Evolutionary conservation across 106 monocot genomes (phyloP).

Genomic region (Dioscorea zingiberensis): DNA sequence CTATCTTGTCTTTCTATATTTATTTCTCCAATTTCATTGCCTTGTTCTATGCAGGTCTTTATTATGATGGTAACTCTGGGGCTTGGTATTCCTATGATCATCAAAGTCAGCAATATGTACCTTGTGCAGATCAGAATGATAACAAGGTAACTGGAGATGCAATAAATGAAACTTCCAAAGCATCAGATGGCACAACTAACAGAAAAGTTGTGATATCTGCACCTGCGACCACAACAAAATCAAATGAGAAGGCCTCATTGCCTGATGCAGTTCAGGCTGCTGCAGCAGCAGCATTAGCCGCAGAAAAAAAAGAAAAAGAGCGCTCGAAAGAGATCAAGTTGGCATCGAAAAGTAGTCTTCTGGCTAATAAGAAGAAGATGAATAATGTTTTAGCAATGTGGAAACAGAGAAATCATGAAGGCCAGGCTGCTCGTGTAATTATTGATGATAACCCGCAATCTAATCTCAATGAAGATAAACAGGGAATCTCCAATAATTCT

Average conservation of each 20-base stretch:
- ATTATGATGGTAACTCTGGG: slow-evolving; percentile 93
- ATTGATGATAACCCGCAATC: slow-evolving; percentile 58
- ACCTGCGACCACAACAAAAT: slow-evolving; percentile 66
- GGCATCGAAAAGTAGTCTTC: slow-evolving; percentile 78
- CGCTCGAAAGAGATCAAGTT: slow-evolving; percentile 84
- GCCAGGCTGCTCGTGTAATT: slow-evolving; percentile 68
- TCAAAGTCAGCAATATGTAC: slow-evolving; percentile 86
- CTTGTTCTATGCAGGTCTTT: slow-evolving; percentile 63
- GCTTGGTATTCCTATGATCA: slow-evolving; percentile 92
- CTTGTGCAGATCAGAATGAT: slow-evolving; percentile 68
- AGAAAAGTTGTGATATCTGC: slow-evolving; percentile 94
- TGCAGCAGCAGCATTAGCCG: slow-evolving; percentile 84
- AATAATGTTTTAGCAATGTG: slow-evolving; percentile 92
- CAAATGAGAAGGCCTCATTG: slow-evolving; percentile 64
- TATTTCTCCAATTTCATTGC: not conserved
- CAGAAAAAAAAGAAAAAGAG: slow-evolving; percentile 96
- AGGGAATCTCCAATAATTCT: slow-evolving; percentile 1
- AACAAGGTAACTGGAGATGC: slow-evolving; percentile 42
- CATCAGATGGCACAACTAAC: slow-evolving; percentile 40
- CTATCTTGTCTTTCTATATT: too few relatives aligned
- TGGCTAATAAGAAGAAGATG: slow-evolving; percentile 99
- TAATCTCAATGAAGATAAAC: slow-evolving; percentile 39
- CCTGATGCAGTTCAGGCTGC: slow-evolving; percentile 94
- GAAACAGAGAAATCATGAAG: slow-evolving; percentile 95
- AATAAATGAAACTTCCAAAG: slow-evolving; percentile 37